A percentile compares a stretch with the other conserved stretches of the same genome.
phyloP scores from a whole-genome alignment of 768 basidiomycete species.

The Guyanaporus albipodus region DNA sequence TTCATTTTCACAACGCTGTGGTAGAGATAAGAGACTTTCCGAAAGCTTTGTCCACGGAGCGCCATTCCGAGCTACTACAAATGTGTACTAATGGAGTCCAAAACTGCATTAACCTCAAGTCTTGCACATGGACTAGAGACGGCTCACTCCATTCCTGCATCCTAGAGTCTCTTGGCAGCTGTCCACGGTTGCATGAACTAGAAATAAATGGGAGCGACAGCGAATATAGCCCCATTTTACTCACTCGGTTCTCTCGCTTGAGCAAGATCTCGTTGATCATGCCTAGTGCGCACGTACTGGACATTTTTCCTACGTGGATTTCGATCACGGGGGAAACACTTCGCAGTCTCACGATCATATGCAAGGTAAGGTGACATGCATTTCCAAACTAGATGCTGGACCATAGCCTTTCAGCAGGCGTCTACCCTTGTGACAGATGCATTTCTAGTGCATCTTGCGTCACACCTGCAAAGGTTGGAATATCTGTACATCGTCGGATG shows the following conservation, averaged over 20 bases:
- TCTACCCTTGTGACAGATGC: conserved; percentile 57
- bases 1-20: conserved; percentile 3
- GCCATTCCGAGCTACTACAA: conserved; percentile 34
- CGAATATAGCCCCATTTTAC: conserved; percentile 42
- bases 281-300: conserved; percentile 57
- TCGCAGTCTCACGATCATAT: conserved; percentile 59
- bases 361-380: conserved; percentile 47
- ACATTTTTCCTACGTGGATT: conserved; percentile 51
- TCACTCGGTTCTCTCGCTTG: conserved; percentile 50
- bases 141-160: conserved; percentile 63
- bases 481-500: conserved; percentile 65
- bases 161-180: conserved; percentile 47
- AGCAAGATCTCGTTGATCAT: conserved; percentile 65
- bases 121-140: conserved; percentile 79
- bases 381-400: not conserved
- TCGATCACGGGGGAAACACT: conserved; percentile 42
- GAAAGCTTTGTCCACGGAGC: conserved; percentile 37
- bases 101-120: conserved; percentile 57
- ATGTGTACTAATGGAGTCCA: conserved; percentile 47
- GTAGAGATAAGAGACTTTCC: conserved; percentile 75
- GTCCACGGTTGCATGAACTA: conserved; percentile 45
- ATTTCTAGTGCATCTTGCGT: conserved; percentile 47
- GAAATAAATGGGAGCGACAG: conserved; percentile 69
- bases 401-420: conserved; percentile 35
- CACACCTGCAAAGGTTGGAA: conserved; percentile 47